A percentile compares a stretch with the other conserved stretches of the same genome.
phyloP scores from a whole-genome alignment of 768 basidiomycete species.

The Calvatia gigantea region DNA sequence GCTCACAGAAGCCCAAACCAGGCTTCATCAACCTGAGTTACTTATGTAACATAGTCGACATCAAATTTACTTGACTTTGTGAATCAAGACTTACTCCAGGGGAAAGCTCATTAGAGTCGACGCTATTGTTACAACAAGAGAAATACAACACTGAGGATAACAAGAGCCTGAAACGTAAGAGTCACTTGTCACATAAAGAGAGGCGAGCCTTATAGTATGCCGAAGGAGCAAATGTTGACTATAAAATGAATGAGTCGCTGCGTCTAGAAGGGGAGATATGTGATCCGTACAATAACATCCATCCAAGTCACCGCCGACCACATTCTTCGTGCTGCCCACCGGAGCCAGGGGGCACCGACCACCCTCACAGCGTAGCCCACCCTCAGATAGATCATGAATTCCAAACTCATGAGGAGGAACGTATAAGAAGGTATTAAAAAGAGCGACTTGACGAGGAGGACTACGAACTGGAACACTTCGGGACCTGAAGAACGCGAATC shows the following conservation, averaged over 20 bases:
- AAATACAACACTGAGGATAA: no score
- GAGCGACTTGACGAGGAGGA: not conserved
- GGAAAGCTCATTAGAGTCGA: no score
- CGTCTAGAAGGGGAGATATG: not conserved
- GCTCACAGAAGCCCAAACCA: no score
- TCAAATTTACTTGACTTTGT: no score
- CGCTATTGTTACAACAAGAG: no score
- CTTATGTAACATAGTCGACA: no score
- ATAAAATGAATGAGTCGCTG: not conserved
- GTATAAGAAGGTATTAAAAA: constrained; percentile 1
- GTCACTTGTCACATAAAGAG: not conserved
- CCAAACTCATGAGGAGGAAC: not conserved
- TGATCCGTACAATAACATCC: not conserved
- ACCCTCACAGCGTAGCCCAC: not conserved
- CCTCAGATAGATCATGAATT: constrained; percentile 8
- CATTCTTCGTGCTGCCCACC: not conserved
- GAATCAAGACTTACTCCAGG: no score
- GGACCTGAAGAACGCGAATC: not conserved
- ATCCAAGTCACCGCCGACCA: constrained; percentile 5
- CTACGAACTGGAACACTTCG: not conserved
- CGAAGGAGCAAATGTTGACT: constrained; percentile 4
- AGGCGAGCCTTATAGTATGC: constrained; percentile 4
- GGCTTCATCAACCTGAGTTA: no score
- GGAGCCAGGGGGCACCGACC: constrained; percentile 1
- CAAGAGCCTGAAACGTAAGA: not conserved